phyloP scores from a whole-genome alignment of 2,329 filamentous ascomycete genomes.

The Monilinia aucupariae region DNA sequence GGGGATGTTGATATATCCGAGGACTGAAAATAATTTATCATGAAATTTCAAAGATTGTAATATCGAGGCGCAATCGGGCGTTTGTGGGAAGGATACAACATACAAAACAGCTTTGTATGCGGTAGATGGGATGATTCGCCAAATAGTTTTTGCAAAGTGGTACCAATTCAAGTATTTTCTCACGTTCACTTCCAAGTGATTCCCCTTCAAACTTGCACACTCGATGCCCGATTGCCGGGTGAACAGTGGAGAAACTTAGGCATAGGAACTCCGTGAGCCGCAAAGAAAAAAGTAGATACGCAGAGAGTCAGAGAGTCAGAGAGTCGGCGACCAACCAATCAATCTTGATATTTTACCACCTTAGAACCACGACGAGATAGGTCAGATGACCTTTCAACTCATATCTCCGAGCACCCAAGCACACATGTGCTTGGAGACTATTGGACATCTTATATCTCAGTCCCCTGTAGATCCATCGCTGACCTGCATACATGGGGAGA shows the following conservation, averaged over 20 bases:
- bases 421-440: not conserved
- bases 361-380: not conserved
- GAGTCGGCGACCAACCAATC: too few species aligned
- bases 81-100: conserved; percentile 12
- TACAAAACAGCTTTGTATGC: conserved; percentile 7
- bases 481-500: conserved; percentile 10
- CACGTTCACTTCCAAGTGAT: not conserved
- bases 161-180: conserved; percentile 6
- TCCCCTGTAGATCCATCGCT: conserved; percentile 9
- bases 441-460: conserved; percentile 2
- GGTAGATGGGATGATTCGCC: not conserved
- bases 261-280: not conserved
- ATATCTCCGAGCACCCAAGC: conserved; percentile 4
- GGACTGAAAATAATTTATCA: conserved; percentile 7
- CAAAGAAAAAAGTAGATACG: not conserved
- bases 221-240: not conserved
- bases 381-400: not conserved
- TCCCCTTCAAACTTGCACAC: not conserved
- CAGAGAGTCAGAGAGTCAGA: not conserved
- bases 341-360: not conserved
- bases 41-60: not conserved
- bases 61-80: conserved; percentile 13
- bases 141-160: not conserved
- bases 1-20: conserved; percentile 15
- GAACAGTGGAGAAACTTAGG: not conserved